These are phyloP conservation scores for Thermothelomyces thermophilus DNA, from an alignment of 2,329 filamentous ascomycete genomes.

Conservation along the genomic window DNA sequence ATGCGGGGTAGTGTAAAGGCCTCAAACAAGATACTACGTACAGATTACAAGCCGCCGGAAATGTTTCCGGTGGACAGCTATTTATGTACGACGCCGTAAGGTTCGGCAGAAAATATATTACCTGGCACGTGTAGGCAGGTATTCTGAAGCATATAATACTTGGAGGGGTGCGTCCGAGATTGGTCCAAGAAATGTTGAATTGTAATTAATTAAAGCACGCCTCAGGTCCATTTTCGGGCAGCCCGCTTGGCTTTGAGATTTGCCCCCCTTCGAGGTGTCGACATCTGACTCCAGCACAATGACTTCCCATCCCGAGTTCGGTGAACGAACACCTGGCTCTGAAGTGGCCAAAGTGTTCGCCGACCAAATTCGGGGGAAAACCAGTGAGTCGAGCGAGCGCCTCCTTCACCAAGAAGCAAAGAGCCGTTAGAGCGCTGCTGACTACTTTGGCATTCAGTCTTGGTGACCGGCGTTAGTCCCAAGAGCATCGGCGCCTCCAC, in stretches of 20 bases:
- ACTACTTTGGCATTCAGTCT: slow-evolving; percentile 24
- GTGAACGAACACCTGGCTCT: slow-evolving; percentile 30
- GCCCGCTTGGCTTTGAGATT: too few species aligned
- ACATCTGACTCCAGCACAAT: slow-evolving; percentile 19
- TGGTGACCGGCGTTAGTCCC: slow-evolving; percentile 39
- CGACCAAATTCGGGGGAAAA: slow-evolving; percentile 28
- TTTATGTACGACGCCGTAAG: too few species aligned
- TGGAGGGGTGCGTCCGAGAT: too few species aligned
- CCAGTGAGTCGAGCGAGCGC: slow-evolving; percentile 21
- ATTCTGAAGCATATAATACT: background rate
- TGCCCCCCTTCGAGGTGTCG: background rate
- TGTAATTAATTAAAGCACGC: too few species aligned
- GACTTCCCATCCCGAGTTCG: slow-evolving; percentile 33
- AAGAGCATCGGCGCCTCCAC: slow-evolving; percentile 37
- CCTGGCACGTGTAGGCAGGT: background rate
- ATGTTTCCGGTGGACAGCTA: too few species aligned
- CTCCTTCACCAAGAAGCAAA: background rate
- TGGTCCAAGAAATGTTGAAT: too few species aligned
- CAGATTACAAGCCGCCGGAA: too few species aligned
- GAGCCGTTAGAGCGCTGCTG: background rate
- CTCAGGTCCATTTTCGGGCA: too few species aligned
- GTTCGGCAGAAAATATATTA: slow-evolving; percentile 12
- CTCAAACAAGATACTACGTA: too few species aligned
- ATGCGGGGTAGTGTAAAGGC: slow-evolving; percentile 4
- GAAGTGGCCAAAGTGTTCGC: slow-evolving; percentile 29